Conservation (phyloP, 2,329 filamentous ascomycete species). For the Graphilbum fragrans region DNA sequence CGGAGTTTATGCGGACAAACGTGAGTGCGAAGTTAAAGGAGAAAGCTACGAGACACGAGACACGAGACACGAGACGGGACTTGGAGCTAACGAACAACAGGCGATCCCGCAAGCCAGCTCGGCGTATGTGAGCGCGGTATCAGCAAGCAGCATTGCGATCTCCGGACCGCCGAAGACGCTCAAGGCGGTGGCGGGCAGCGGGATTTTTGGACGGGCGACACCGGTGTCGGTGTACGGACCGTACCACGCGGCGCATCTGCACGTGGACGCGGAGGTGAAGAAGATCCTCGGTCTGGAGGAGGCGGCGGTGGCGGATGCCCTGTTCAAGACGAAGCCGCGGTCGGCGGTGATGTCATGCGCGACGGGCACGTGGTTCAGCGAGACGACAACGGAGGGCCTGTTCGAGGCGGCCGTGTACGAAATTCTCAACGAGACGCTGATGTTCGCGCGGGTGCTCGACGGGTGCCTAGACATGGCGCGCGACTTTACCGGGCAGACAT, state of each 20-base stretch:
- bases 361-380: constrained; percentile 28
- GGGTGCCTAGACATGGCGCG: constrained; percentile 31
- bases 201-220: constrained; percentile 29
- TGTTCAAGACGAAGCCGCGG: constrained; percentile 29
- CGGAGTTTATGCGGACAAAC: constrained; percentile 44
- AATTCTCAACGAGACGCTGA: constrained; percentile 36
- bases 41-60: neutral
- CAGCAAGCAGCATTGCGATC: constrained; percentile 34
- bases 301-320: constrained; percentile 21
- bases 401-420: constrained; percentile 31
- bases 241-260: constrained; percentile 44
- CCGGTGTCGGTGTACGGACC: constrained; percentile 42
- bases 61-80: neutral
- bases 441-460: constrained; percentile 34
- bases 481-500: constrained; percentile 24
- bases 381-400: constrained; percentile 27
- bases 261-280: constrained; percentile 29
- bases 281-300: constrained; percentile 32
- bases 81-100: too few relatives aligned
- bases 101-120: constrained; percentile 29
- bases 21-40: too few relatives aligned
- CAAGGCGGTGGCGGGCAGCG: constrained; percentile 25
- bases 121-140: constrained; percentile 42
- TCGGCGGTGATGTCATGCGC: constrained; percentile 39
- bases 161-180: constrained; percentile 41